Percentiles rank a stretch among this genome's conserved stretches.
Conservation (phyloP, 495 filamentous ascomycete genomes). For the Penicillium odoratum region DNA sequence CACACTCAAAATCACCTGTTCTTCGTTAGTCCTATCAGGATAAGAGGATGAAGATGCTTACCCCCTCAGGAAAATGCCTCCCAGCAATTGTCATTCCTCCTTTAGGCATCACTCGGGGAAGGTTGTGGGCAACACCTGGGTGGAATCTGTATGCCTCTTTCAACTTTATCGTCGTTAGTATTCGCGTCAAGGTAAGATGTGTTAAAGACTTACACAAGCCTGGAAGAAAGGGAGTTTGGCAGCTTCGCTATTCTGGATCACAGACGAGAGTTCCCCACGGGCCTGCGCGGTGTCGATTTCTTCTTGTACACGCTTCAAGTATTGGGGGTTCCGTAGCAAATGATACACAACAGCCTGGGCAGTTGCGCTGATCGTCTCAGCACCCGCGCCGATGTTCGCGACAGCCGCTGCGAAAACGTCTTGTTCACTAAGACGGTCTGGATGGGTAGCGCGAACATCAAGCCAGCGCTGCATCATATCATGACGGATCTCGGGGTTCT, state of each 20-base stretch:
- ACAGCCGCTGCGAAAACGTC: conserved; percentile 42
- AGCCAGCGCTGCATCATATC: conserved; percentile 52
- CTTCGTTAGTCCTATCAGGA: neutral
- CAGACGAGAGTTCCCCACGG: conserved; percentile 23
- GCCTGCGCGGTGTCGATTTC: conserved; percentile 40
- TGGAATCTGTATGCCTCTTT: conserved; percentile 54
- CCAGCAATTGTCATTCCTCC: conserved; percentile 31
- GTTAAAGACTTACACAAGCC: conserved; percentile 28
- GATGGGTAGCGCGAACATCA: conserved; percentile 31
- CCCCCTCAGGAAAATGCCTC: conserved; percentile 39
- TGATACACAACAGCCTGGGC: conserved; percentile 42
- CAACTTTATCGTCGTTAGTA: conserved; percentile 28
- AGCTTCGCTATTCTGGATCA: conserved; percentile 28
- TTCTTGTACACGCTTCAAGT: conserved; percentile 24
- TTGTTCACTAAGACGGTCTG: conserved; percentile 39
- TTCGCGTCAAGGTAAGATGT: neutral
- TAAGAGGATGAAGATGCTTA: conserved; percentile 10
- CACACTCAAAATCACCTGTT: conserved; percentile 40
- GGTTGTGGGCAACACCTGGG: conserved; percentile 24
- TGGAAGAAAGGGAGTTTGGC: conserved; percentile 38
- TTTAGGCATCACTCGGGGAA: conserved; percentile 31
- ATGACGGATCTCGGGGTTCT: conserved; percentile 32
- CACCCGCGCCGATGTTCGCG: conserved; percentile 43
- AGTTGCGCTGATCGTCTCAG: conserved; percentile 43
- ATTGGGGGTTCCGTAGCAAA: conserved; percentile 32